Conservation (phyloP, 805 yeast genomes). For the Monosporozyma unispora region DNA sequence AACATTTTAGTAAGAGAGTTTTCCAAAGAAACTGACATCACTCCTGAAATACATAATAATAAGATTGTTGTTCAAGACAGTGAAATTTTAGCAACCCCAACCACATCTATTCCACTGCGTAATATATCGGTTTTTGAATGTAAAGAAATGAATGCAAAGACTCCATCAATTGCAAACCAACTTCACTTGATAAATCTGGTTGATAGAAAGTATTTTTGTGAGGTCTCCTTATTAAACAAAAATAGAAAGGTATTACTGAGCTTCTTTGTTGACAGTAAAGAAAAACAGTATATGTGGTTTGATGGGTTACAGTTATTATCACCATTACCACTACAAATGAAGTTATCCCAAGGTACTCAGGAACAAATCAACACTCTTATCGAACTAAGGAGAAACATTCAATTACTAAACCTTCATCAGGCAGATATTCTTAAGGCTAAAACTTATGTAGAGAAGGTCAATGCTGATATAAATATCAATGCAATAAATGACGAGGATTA, state of each 20-base stretch:
- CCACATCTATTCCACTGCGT: slow-evolving; percentile 40
- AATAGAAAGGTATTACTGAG: slow-evolving; percentile 37
- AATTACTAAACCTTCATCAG: slow-evolving; percentile 36
- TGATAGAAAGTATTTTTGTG: slow-evolving; percentile 50
- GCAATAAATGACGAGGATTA: slow-evolving; percentile 2
- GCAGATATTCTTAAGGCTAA: slow-evolving; percentile 11
- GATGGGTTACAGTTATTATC: slow-evolving; percentile 60
- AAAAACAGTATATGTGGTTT: slow-evolving; percentile 61
- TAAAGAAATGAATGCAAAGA: slow-evolving; percentile 35
- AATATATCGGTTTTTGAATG: slow-evolving; percentile 45
- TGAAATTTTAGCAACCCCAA: slow-evolving; percentile 8
- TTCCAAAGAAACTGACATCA: slow-evolving; percentile 34
- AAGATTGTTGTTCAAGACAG: slow-evolving; percentile 21
- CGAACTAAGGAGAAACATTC: slow-evolving; percentile 41
- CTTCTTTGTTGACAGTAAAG: slow-evolving; percentile 65
- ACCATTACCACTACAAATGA: slow-evolving; percentile 18
- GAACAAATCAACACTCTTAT: slow-evolving; percentile 37
- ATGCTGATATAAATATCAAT: neutral
- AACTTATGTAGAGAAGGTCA: neutral
- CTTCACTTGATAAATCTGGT: slow-evolving; percentile 42
- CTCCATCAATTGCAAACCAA: slow-evolving; percentile 17
- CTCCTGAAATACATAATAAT: slow-evolving; percentile 55
- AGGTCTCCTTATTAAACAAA: slow-evolving; percentile 42
- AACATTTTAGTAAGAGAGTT: slow-evolving; percentile 54
- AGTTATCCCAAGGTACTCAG: slow-evolving; percentile 36